Evolutionary conservation across 352 stramenopile species (phyloP), one percentile per base, ranked within the genome.

Genomic region (Saprolegnia diclina): DNA sequence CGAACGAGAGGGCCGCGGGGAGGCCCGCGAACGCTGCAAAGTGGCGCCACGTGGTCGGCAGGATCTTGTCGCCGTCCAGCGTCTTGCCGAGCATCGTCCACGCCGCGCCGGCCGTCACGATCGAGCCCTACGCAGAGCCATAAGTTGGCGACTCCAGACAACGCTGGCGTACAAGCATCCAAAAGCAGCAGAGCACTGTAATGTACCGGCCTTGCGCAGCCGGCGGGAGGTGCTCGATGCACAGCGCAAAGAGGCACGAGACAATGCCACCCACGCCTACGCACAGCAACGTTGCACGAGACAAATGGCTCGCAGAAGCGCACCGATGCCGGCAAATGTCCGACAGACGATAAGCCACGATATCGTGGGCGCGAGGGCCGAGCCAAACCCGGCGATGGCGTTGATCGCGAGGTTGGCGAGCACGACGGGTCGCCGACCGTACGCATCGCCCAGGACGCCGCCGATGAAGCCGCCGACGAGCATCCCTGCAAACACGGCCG

Each of bases 401-500:
- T 96, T 97, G 48, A 96, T 79, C 5, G 76, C 76, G 55, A 97
- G 79, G 10, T 88, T 95, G 0, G 75, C 73, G 19, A 94, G 71
- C 22, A 97, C 67, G 40, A 91, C 75, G 1, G 80, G 82, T 55
- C 92, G 90, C 35, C 90, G 82, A 66, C 90, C 90, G 40, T 95
- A 87, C 16, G 87, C 63, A 73, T 97, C 90, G 32, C 84, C 84
- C 24, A 87, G 55, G 11, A 91, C 71, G 10, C 90, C 90, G 7
- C 82, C 83, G 16, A 92, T 48, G 11, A 96, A 59, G 5, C 89
- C 89, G 13, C 90, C 90, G 11, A 74, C 67, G 18, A 97, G 76
- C 90, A 97, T 97, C 9, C 90, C 90, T 14, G 79, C 85, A 67
- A 96, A 97, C 14, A 97, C 88, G 13, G 90, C 86, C 16, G 89